Base-by-base conservation (phyloP, 179 eudicot genomes). In the Spinacia oleracea region DNA sequence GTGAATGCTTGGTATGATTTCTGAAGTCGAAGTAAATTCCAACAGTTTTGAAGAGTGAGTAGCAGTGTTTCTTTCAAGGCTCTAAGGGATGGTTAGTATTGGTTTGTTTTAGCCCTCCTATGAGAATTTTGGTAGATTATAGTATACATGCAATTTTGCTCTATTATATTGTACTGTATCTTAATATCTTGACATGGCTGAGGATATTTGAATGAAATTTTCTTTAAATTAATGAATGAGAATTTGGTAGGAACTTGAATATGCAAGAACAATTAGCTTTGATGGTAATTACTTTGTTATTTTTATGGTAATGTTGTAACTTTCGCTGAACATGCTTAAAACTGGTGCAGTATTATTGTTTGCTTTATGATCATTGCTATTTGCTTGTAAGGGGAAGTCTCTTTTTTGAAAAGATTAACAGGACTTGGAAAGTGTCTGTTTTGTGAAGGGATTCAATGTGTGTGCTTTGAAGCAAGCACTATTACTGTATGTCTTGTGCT, bases 141-240 rank as follows among this genome's bases (percentile, higher is more conserved):
- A 69, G 4, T 74, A 55, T 74, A 74, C 18, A 59, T 74, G 32
- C 27, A 63, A 48, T 45, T 59, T 29, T 75, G 53, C 25, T 34
- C 20, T 74, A 29, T 23, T n/a, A 14, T 27, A 12, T 38, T 20
- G 10, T 59, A n/a, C 16, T 20, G 55, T 42, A 25, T 62, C 10
- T 72, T 72, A 48, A 4, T 48, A 15, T 48, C 5, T 45, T 50
- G 56, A 50, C 56, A 56, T 62, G 58, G 58, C 56, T 10, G 58
- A 43, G 42, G 16, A 15, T 27, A 23, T 58, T 59, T 27, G 5
- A 23, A 51, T 74, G 40, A 14, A 16, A 12, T 12, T 71, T 23
- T n/a, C 20, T 11, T 69, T 43, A 21, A 18, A 21, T 40, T 42
- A 7, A 67, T 40, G 65, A 58, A 58, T 58, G 31, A 58, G 63